Conservation (phyloP, 139 green algal species). For the Tetradesmus lagerheimii region DNA sequence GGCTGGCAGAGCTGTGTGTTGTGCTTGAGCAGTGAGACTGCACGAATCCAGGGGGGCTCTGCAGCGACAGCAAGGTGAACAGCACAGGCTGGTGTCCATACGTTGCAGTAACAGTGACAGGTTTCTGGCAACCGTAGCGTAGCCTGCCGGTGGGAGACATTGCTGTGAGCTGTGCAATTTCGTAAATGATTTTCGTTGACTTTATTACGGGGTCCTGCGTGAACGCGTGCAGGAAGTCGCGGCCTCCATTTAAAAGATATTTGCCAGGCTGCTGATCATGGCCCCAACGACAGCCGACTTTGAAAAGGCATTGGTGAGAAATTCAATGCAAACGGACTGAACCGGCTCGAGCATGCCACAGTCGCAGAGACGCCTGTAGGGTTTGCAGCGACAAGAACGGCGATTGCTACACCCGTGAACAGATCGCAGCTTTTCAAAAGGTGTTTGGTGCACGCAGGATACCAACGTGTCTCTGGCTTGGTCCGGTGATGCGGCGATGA, state of each 20-base stretch:
- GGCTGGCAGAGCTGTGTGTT: slow-evolving; percentile 52
- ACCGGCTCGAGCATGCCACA: not conserved
- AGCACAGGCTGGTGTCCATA: not conserved
- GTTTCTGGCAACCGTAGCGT: not conserved
- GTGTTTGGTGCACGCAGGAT: not conserved
- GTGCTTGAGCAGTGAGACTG: not conserved
- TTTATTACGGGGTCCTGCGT: not conserved
- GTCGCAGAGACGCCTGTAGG: not conserved
- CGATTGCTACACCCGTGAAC: too few relatives aligned
- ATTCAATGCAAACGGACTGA: not conserved
- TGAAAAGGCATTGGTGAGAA: not conserved
- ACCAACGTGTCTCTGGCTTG: not conserved
- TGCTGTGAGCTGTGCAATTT: not conserved
- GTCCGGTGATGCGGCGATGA: not conserved
- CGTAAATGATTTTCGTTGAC: not conserved
- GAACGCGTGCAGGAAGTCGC: too few relatives aligned
- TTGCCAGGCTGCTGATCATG: not conserved
- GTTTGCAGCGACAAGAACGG: not conserved
- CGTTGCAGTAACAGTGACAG: not conserved
- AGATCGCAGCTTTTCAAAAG: too few relatives aligned
- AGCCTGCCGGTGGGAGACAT: not conserved
- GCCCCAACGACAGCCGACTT: not conserved
- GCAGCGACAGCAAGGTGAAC: not conserved
- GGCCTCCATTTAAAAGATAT: not conserved
- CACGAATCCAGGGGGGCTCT: not conserved